These are phyloP conservation scores for Heliamphora exappendiculata DNA, from an alignment of 148 eudicot species.

Conservation along the genomic window DNA sequence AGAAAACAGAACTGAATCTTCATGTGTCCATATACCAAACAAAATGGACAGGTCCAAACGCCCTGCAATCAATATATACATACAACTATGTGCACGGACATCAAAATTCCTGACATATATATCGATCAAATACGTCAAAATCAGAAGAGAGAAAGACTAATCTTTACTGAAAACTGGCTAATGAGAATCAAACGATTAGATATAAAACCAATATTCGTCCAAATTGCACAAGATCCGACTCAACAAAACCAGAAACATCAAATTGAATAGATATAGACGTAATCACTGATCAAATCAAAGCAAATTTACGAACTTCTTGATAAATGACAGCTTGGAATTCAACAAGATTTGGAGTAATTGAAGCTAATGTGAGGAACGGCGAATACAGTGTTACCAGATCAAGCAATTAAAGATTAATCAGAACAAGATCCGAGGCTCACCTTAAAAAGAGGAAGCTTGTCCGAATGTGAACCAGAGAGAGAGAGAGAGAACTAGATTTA, in stretches of 20 bases:
- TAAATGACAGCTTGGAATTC: not conserved
- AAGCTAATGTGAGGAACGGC: not conserved
- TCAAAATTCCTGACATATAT: not conserved
- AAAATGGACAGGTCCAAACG: not conserved
- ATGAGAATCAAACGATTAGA: not conserved
- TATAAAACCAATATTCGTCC: not conserved
- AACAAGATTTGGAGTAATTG: not conserved
- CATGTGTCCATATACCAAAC: not conserved
- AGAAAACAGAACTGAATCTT: not conserved
- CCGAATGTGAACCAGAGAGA: not conserved
- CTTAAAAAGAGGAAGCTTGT: slow-evolving; percentile 4
- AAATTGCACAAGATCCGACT: slow-evolving; percentile 1
- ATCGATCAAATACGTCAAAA: not conserved
- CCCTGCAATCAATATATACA: not conserved
- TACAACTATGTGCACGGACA: not conserved
- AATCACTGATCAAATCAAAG: not conserved
- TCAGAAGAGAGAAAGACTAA: not conserved
- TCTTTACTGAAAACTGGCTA: not conserved
- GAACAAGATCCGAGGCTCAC: not conserved
- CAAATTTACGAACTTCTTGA: not conserved
- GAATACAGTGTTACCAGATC: not conserved
- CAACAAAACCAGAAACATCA: not conserved
- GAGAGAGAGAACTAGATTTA: not conserved
- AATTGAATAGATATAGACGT: not conserved
- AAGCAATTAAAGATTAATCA: not conserved